Conservation (phyloP, 148 eudicot genomes). For the Vaccinium macrocarpon region DNA sequence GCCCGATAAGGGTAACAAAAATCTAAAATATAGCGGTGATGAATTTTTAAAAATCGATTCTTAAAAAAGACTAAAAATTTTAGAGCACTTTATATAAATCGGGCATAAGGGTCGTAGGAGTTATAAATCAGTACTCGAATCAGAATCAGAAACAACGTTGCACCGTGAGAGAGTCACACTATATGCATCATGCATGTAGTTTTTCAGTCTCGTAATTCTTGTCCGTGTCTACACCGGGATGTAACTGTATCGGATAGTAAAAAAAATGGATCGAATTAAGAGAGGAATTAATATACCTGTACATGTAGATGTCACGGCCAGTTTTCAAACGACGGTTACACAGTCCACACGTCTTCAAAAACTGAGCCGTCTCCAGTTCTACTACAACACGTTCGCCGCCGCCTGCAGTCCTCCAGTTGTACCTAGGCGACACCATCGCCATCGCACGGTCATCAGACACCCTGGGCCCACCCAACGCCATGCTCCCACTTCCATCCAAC, state of each 20-base stretch:
- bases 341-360: conserved; percentile 34
- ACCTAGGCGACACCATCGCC: conserved; percentile 14
- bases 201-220: too few relatives aligned
- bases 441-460: not conserved
- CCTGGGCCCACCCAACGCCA: not conserved
- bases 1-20: too few relatives aligned
- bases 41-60: too few relatives aligned
- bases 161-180: too few relatives aligned
- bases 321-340: conserved; percentile 32
- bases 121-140: too few relatives aligned
- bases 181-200: too few relatives aligned
- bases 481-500: not conserved
- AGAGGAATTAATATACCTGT: conserved; percentile 27
- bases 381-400: not conserved
- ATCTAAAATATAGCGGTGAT: too few relatives aligned
- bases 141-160: too few relatives aligned
- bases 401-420: not conserved
- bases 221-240: not conserved
- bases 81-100: too few relatives aligned
- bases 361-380: conserved; percentile 20
- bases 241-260: not conserved
- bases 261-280: not conserved
- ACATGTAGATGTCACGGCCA: conserved; percentile 43
- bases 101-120: too few relatives aligned
- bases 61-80: too few relatives aligned